phyloP scores from a whole-genome alignment of 805 yeast species.

The baker's yeast (Saccharomyces cerevisiae) region DNA sequence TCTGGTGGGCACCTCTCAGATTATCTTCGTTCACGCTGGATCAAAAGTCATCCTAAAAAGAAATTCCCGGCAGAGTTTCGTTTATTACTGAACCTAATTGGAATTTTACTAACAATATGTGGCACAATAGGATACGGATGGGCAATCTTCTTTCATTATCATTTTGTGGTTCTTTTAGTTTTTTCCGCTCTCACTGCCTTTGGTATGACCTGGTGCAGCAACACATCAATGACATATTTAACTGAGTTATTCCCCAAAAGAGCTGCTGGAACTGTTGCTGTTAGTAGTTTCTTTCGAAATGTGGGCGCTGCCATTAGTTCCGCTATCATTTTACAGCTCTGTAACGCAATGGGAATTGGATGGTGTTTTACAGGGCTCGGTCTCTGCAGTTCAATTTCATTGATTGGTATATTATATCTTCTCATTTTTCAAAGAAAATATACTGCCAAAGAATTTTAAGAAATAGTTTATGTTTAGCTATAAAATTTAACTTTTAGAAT shows the following conservation, averaged over 20 bases:
- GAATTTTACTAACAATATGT: slow-evolving; percentile 35
- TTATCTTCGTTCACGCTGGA: slow-evolving; percentile 24
- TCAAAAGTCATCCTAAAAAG: slow-evolving; percentile 20
- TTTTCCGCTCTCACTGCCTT: slow-evolving; percentile 41
- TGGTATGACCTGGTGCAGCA: slow-evolving; percentile 50
- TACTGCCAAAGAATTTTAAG: not conserved
- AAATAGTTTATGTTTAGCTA: not conserved
- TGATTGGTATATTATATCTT: slow-evolving; percentile 16
- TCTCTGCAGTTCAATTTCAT: slow-evolving; percentile 25
- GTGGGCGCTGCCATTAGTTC: slow-evolving; percentile 48
- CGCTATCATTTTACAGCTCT: slow-evolving; percentile 33
- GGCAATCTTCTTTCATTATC: slow-evolving; percentile 36
- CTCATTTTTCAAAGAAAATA: slow-evolving; percentile 4
- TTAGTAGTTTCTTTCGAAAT: slow-evolving; percentile 46
- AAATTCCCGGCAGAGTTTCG: slow-evolving; percentile 40
- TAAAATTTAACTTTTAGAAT: no score
- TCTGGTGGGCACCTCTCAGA: slow-evolving; percentile 44
- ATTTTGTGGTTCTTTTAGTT: slow-evolving; percentile 35
- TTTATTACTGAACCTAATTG: slow-evolving; percentile 37
- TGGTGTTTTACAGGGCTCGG: slow-evolving; percentile 52
- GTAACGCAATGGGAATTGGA: slow-evolving; percentile 37
- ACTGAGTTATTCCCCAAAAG: slow-evolving; percentile 43
- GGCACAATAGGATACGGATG: slow-evolving; percentile 49
- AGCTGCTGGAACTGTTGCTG: slow-evolving; percentile 46
- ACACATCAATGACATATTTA: slow-evolving; percentile 45